Conservation (phyloP, 495 filamentous ascomycete genomes). For the Aspergillus hancockii region DNA sequence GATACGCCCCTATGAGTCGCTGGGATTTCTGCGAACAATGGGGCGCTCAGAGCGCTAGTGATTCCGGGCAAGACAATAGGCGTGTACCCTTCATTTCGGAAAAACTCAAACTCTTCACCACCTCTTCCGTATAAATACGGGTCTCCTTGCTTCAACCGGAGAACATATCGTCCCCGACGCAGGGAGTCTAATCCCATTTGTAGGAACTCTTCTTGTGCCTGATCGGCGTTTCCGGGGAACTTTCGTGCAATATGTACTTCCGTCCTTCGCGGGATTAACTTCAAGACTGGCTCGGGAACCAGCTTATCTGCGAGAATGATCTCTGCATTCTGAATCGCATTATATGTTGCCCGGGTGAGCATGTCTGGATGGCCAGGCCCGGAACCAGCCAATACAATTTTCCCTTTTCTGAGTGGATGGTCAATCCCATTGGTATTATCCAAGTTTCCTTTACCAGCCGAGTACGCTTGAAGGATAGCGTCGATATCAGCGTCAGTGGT, state of each 20-base stretch:
- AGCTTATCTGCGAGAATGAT: constrained; percentile 95
- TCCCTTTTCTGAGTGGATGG: constrained; percentile 45
- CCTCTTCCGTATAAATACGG: constrained; percentile 95
- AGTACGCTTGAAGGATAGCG: constrained; percentile 68
- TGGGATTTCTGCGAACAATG: constrained; percentile 86
- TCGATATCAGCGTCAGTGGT: constrained; percentile 81
- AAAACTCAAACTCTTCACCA: constrained; percentile 89
- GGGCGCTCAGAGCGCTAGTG: constrained; percentile 81
- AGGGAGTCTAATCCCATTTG: constrained; percentile 72
- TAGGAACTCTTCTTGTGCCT: constrained; percentile 90
- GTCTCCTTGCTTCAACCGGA: constrained; percentile 93
- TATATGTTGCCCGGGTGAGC: constrained; percentile 83
- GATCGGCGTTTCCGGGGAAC: constrained; percentile 95
- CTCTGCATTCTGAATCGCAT: constrained; percentile 81
- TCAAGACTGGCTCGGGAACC: constrained; percentile 82
- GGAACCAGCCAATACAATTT: constrained; percentile 87
- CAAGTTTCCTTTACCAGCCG: constrained; percentile 28
- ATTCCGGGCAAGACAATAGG: constrained; percentile 85
- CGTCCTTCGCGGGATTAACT: constrained; percentile 86
- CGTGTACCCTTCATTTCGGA: constrained; percentile 66
- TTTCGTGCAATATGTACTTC: constrained; percentile 92
- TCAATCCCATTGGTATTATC: constrained; percentile 22
- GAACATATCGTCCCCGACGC: constrained; percentile 71
- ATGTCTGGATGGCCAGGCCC: constrained; percentile 92
- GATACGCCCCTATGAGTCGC: constrained; percentile 85